Evolutionary conservation across 2,329 filamentous ascomycete genomes (phyloP).

Genomic region (Annulohypoxylon truncatum): DNA sequence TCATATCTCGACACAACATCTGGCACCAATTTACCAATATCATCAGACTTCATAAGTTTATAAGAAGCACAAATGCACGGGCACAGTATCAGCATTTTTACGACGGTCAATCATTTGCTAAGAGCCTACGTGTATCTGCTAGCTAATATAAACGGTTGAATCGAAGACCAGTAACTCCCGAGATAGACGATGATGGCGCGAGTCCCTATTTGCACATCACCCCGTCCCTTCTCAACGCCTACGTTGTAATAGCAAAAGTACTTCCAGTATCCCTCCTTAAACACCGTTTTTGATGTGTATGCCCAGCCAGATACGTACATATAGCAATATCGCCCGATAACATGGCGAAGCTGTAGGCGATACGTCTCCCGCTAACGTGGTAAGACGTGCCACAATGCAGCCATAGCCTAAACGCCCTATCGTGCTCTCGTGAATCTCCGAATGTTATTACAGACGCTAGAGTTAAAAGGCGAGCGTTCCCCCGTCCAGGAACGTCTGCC

Average conservation of each 20-base stretch:
- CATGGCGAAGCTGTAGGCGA: slow-evolving; percentile 35
- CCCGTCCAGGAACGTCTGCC: slow-evolving; percentile 24
- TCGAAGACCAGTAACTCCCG: slow-evolving; percentile 31
- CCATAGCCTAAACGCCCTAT: slow-evolving; percentile 48
- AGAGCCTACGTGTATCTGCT: slow-evolving; percentile 42
- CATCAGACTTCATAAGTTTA: too few species aligned
- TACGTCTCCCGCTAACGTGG: slow-evolving; percentile 37
- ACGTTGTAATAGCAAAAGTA: slow-evolving; percentile 42
- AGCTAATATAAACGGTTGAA: slow-evolving; percentile 42
- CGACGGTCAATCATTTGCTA: slow-evolving; percentile 16
- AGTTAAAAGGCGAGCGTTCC: slow-evolving; percentile 35
- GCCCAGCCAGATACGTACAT: slow-evolving; percentile 52
- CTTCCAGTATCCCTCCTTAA: slow-evolving; percentile 45
- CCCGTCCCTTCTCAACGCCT: slow-evolving; percentile 38
- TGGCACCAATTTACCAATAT: too few species aligned
- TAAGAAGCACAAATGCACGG: background rate
- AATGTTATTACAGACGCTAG: slow-evolving; percentile 55
- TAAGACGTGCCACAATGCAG: slow-evolving; percentile 44
- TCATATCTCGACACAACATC: background rate
- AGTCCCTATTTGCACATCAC: slow-evolving; percentile 31
- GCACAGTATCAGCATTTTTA: background rate
- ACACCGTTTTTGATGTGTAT: slow-evolving; percentile 63
- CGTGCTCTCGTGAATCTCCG: slow-evolving; percentile 48
- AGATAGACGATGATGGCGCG: slow-evolving; percentile 28
- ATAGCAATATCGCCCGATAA: slow-evolving; percentile 39